Base-by-base conservation (phyloP, 2,329 filamentous ascomycete genomes). In the Apiospora saccharicola region DNA sequence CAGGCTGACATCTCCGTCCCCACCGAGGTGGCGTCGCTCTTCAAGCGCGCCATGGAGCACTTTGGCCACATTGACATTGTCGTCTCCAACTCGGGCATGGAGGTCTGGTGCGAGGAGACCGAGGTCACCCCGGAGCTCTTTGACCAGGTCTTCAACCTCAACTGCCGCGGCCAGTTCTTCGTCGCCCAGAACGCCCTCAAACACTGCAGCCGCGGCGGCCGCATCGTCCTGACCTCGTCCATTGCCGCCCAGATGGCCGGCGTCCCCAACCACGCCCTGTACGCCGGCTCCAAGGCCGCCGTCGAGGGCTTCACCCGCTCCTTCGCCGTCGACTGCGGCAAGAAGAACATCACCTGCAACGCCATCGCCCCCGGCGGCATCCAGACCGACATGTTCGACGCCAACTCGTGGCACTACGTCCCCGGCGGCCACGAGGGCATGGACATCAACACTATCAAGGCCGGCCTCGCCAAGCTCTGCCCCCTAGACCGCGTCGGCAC, bases 351-450 rank as follows among this genome's bases (percentile, higher is more conserved):
- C 79, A 93, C 91, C 0, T 91, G 92, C 82, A 94, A 94, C 77
- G 91, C 90, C 75, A 90, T 93, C 67, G 92, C 92, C 1, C 92
- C 92, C 1, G 91, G 91, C 71, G 91, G 91, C 64, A 91, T 93
- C 84, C 92, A 93, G 87, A 91, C 87, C 61, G 93, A 94, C 81
- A 94, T 94, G 92, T 94, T 92, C 84, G 87, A 91, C 74, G 87
- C 90, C 81, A 92, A 92, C 81, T 87, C 90, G 34, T 91, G 90
- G 89, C 88, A 90, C 79, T 91, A 91, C 80, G 88, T 89, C 26
- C 89, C 89, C 16, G 88, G 87, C 73, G 88, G 86, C 71, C 83
- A 84, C 77, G 84, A 86, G 77, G 85, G 84, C 75, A 86, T 87
- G 86, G 81, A 80, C 70, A 85, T 83, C 74, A 85, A 87, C 69